These are phyloP conservation scores for Leccinum longicurvipes DNA, from an alignment of 768 basidiomycete species.

Conservation along the genomic window DNA sequence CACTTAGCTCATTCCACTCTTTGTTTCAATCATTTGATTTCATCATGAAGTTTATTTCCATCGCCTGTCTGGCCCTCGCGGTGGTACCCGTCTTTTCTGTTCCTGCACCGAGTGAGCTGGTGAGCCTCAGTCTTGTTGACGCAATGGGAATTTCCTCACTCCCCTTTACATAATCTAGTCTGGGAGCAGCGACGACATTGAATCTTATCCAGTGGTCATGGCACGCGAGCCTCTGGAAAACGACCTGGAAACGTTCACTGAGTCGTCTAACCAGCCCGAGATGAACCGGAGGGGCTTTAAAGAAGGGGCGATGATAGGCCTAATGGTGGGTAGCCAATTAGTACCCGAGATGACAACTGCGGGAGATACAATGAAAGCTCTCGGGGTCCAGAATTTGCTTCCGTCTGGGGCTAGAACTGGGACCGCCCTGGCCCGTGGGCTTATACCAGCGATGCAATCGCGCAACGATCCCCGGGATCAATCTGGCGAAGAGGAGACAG, in stretches of 20 bases:
- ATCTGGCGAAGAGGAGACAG: too few relatives aligned
- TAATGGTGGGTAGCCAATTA: not conserved
- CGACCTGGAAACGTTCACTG: too few relatives aligned
- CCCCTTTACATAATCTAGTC: not conserved
- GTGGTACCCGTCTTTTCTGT: not conserved
- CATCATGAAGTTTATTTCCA: not conserved
- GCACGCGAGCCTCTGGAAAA: too few relatives aligned
- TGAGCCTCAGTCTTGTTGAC: not conserved
- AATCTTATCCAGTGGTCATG: too few relatives aligned
- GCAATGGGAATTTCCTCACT: not conserved
- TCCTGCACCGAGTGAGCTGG: not conserved
- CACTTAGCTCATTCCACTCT: not conserved
- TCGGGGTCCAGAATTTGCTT: not conserved
- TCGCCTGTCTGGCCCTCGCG: not conserved
- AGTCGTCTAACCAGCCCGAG: not conserved
- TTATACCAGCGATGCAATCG: too few relatives aligned
- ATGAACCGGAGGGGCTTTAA: not conserved
- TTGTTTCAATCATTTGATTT: not conserved
- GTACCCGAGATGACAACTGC: too few relatives aligned
- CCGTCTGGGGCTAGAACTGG: too few relatives aligned
- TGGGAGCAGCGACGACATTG: too few relatives aligned
- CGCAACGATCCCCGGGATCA: too few relatives aligned
- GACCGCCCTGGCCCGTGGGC: too few relatives aligned
- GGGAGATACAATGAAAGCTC: not conserved
- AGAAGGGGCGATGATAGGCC: not conserved